These are phyloP conservation scores for Lasiodiplodia citricola DNA, from an alignment of 2,329 filamentous ascomycete genomes.

Conservation along the genomic window DNA sequence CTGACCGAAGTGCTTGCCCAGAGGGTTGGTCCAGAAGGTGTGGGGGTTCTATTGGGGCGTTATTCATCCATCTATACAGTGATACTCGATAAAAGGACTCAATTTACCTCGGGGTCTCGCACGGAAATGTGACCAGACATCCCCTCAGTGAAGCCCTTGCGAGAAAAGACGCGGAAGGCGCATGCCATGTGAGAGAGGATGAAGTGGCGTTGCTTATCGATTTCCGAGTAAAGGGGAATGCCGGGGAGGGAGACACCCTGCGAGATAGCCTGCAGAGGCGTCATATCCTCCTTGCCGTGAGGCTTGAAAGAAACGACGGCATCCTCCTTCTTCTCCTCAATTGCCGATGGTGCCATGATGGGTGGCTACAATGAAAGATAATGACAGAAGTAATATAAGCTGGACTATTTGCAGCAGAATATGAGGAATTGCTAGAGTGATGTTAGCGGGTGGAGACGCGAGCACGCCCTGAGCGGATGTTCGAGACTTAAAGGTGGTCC, in stretches of 20 bases:
- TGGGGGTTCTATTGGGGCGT: constrained; percentile 46
- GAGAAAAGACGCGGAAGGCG: constrained; percentile 71
- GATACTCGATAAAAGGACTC: not conserved
- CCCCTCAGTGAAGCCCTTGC: constrained; percentile 70
- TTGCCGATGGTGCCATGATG: constrained; percentile 24
- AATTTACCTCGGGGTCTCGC: constrained; percentile 63
- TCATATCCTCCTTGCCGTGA: constrained; percentile 28
- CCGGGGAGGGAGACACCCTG: constrained; percentile 56
- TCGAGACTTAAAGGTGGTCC: not conserved
- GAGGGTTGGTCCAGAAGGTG: constrained; percentile 72
- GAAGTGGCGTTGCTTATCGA: constrained; percentile 65
- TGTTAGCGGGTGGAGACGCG: not conserved
- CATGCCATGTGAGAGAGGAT: constrained; percentile 68
- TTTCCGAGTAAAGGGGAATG: constrained; percentile 62
- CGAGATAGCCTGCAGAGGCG: constrained; percentile 48
- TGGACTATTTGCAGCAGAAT: not conserved
- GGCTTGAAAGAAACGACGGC: constrained; percentile 12
- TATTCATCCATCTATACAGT: not conserved
- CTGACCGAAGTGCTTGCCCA: constrained; percentile 69
- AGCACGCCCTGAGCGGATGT: not conserved
- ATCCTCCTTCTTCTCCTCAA: constrained; percentile 15
- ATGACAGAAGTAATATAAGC: not conserved
- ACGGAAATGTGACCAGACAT: constrained; percentile 72
- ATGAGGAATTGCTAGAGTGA: not conserved
- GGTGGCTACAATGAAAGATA: not conserved